Evolutionary conservation across 768 basidiomycete species (phyloP), one percentile per base, ranked within the genome.

Genomic region (Panellus pusillus): DNA sequence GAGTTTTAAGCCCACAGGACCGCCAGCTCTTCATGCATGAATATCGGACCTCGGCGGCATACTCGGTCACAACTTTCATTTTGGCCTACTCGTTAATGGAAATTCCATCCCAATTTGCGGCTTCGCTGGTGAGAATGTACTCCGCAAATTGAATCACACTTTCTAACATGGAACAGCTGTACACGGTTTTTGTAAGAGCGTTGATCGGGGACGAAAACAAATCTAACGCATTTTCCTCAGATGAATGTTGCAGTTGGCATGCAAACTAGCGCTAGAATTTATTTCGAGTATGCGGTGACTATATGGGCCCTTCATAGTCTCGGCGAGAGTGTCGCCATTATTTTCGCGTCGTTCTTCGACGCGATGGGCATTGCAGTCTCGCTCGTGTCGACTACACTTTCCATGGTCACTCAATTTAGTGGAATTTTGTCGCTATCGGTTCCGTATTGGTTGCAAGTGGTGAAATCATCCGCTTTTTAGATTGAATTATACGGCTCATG

Each of bases 11-110:
- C 61, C 77, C 77, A 0, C 64, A 65, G 18, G 78, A 79, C 44
- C 67, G 70, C 43, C 67, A 73, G 24, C 56, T 76, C 5, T 79
- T 74, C 61, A 67, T 73, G 51, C 72, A 78, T 61, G 78, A 78
- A 57, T 70, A 66, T 44, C 61, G 64, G 15, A 70, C 68, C 18
- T 69, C 68, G 13, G 77, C 74, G 0, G 61, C 68, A 5, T 77
- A 79, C 53, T 71, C 69, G 0, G 60, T 69, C 1, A 62, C 68
- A 6, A 72, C 77, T 0, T 76, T 79, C 40, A 55, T 68, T 24
- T 36, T 61, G 2, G 59, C 63, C 2, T 68, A 63, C 40, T 52
- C 55, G 17, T 29, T 64, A 19, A 58, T 65, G 38, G 67, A 63
- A 24, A 43, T 64, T 31, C 57, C 63, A 2, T 61, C 59, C 42